Base-by-base conservation (phyloP, 2,329 filamentous ascomycete species). In the Mycogone perniciosa region DNA sequence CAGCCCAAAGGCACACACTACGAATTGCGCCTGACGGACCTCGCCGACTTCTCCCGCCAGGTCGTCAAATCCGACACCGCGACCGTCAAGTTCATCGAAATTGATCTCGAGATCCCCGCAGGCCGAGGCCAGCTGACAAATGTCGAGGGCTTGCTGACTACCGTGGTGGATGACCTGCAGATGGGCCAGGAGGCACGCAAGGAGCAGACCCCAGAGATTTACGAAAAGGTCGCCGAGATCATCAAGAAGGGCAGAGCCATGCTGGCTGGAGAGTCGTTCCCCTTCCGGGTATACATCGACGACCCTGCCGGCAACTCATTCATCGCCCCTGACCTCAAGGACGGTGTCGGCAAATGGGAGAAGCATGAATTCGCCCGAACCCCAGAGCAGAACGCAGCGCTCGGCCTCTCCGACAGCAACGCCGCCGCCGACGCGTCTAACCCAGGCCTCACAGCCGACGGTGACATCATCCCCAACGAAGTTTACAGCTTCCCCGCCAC, bases 291-390 rank as follows among this genome's bases (percentile, higher is more conserved):
- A 44, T 86, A 82, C 38, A 76, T 96, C 44, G 90, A 99, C 65
- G 93, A 99, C 66, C 87, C 89, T 3, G 88, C 91, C 1, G 93
- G 93, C 49, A 99, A 99, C 76, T 96, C 90, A 2, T 97, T 91
- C 79, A 96, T 99, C 62, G 86, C 95, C 44, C 93, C 93, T 10
- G 86, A 90, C 57, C 81, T 88, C 55, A 85, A 83, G 56, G 86
- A 89, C 58, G 80, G 81, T 43, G 80, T 86, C n/a, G 87, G 88
- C 59, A 96, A 96, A 71, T 96, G 91, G 82, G 82, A 83, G 57
- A 89, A 92, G 67, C 80, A 82, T 54, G 89, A 96, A 63, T 99
- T 93, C 65, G 70, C 82, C 48, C 84, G 93, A 53, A 92, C 87
- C 1, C 72, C 84, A 1, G 88, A 89, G 63, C 92, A 97, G 68